phyloP scores from a whole-genome alignment of 2,329 filamentous ascomycete genomes.

The Exophiala dermatitidis region DNA sequence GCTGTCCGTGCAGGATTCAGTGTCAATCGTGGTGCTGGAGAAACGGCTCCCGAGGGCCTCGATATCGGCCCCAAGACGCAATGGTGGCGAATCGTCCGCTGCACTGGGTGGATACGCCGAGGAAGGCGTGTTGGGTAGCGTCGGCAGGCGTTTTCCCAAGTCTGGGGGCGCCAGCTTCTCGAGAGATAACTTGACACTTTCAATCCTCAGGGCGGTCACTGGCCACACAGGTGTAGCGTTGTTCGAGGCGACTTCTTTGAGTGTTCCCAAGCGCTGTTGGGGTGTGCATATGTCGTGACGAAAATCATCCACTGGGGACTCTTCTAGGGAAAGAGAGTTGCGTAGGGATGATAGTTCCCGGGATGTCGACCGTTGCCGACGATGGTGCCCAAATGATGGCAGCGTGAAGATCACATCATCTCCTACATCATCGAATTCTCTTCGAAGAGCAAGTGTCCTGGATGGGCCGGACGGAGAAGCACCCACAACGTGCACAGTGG shows the following conservation, averaged over 20 bases:
- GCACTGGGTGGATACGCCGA: slow-evolving; percentile 32
- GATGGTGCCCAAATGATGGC: slow-evolving; percentile 35
- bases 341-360: slow-evolving; percentile 28
- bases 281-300: slow-evolving; percentile 4
- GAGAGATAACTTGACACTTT: slow-evolving; percentile 15
- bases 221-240: slow-evolving; percentile 27
- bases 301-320: neutral
- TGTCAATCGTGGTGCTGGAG: slow-evolving; percentile 25
- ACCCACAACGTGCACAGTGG: slow-evolving; percentile 1
- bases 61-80: slow-evolving; percentile 7
- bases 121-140: slow-evolving; percentile 41
- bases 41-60: slow-evolving; percentile 25
- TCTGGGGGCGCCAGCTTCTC: slow-evolving; percentile 29
- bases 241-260: slow-evolving; percentile 23
- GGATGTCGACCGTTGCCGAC: slow-evolving; percentile 31
- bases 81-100: slow-evolving; percentile 9
- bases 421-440: slow-evolving; percentile 9
- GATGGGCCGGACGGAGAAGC: slow-evolving; percentile 2
- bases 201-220: slow-evolving; percentile 22
- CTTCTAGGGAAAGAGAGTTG: slow-evolving; percentile 29
- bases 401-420: slow-evolving; percentile 11
- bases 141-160: slow-evolving; percentile 37
- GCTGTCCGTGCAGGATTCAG: slow-evolving; percentile 13
- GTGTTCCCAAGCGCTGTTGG: slow-evolving; percentile 21
- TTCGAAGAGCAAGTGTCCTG: slow-evolving; percentile 22